Evolutionary conservation across 352 stramenopile genomes (phyloP).

Genomic region (Blastocystis sp.): DNA sequence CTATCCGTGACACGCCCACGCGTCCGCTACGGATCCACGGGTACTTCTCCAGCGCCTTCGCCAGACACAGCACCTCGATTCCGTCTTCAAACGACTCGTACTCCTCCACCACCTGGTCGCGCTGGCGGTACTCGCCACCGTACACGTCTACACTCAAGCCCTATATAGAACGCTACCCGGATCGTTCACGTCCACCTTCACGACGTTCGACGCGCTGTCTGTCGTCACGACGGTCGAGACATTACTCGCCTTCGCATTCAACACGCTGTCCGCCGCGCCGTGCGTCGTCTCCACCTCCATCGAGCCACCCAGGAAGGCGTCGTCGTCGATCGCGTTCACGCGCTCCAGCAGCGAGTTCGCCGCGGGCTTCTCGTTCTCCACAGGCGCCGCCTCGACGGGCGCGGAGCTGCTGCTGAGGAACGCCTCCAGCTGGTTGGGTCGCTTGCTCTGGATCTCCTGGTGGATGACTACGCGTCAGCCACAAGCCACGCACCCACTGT

Average conservation of each 20-base stretch:
- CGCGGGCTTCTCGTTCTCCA: not conserved
- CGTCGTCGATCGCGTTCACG: conserved; percentile 16
- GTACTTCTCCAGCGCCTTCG: conserved; percentile 62
- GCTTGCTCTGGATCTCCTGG: not conserved
- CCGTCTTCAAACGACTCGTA: conserved; percentile 65
- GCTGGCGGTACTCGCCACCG: conserved; percentile 49
- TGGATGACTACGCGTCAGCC: not conserved
- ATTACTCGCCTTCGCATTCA: too few species aligned
- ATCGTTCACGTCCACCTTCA: conserved; percentile 31
- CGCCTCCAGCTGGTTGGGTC: not conserved
- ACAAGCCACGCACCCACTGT: not conserved
- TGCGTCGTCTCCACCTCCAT: not conserved
- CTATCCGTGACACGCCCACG: not conserved
- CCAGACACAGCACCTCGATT: conserved; percentile 57
- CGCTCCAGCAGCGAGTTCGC: not conserved
- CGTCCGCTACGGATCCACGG: conserved; percentile 7
- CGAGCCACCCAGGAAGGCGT: conserved; percentile 54
- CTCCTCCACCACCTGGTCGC: conserved; percentile 48
- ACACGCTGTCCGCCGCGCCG: too few species aligned
- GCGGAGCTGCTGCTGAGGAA: not conserved
- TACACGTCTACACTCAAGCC: conserved; percentile 36
- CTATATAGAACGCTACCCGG: not conserved
- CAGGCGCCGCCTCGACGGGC: not conserved
- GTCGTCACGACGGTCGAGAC: not conserved
- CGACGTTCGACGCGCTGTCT: not conserved